Evolutionary conservation across 2,329 filamentous ascomycete species (phyloP).

Genomic region (Shiraia bambusicola): DNA sequence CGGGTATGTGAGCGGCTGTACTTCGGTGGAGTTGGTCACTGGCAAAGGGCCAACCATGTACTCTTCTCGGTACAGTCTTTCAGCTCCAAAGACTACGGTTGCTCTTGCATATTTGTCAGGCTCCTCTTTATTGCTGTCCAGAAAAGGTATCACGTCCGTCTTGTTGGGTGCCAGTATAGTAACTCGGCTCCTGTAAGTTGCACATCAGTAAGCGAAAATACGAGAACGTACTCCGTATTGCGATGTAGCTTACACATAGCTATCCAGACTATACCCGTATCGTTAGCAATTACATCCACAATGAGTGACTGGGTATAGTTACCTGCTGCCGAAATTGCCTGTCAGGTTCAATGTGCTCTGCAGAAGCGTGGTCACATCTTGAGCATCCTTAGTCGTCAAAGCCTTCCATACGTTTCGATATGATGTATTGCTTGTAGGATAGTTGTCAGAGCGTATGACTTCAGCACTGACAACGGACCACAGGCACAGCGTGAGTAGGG

Average conservation of each 20-base stretch:
- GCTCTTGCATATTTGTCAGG: constrained; percentile 24
- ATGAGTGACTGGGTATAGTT: not conserved
- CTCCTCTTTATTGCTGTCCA: constrained; percentile 10
- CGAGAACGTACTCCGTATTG: too few relatives aligned
- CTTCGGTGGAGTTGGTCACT: constrained; percentile 43
- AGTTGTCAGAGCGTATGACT: constrained; percentile 1
- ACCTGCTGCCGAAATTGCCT: constrained; percentile 12
- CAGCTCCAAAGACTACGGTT: constrained; percentile 17
- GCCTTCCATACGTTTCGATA: constrained; percentile 14
- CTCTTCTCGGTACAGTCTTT: constrained; percentile 44
- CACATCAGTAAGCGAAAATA: not conserved
- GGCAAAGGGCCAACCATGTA: constrained; percentile 55
- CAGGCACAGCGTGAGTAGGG: too few relatives aligned
- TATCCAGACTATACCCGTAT: constrained; percentile 7
- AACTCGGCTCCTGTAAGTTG: constrained; percentile 7
- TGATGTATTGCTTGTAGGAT: constrained; percentile 11
- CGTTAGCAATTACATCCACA: not conserved
- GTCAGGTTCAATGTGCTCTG: constrained; percentile 9
- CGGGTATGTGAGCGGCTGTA: constrained; percentile 21
- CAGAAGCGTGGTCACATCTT: constrained; percentile 11
- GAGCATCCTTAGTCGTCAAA: constrained; percentile 13
- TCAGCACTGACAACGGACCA: too few relatives aligned
- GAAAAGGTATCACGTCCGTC: constrained; percentile 18
- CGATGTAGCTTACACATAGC: constrained; percentile 12
- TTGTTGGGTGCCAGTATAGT: constrained; percentile 23